phyloP scores from a whole-genome alignment of 257 asterid genomes.

The Solanum pimpinellifolium region DNA sequence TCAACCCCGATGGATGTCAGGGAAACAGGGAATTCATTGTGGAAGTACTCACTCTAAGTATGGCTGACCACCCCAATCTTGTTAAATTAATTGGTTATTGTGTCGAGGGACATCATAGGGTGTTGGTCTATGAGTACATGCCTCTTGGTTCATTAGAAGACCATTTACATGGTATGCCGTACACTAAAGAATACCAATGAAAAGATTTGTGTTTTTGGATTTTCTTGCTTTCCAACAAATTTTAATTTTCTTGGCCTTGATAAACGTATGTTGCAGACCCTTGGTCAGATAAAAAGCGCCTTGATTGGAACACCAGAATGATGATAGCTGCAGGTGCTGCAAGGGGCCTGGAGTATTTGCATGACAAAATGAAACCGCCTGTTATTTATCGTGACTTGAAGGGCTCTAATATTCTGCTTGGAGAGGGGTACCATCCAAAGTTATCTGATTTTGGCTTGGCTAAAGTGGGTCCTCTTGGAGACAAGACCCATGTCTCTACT shows the following conservation, averaged over 20 bases:
- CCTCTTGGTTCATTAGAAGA: slow-evolving; percentile 70
- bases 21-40: slow-evolving; percentile 61
- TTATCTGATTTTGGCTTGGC: slow-evolving; percentile 87
- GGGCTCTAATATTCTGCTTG: slow-evolving; percentile 66
- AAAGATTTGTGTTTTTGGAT: not conserved
- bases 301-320: slow-evolving; percentile 75
- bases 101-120: slow-evolving; percentile 59
- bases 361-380: slow-evolving; percentile 58
- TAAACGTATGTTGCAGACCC: slow-evolving; percentile 16
- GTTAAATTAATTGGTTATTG: slow-evolving; percentile 64
- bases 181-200: not conserved
- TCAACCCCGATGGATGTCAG: slow-evolving; percentile 56
- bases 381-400: slow-evolving; percentile 73
- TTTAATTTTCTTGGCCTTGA: not conserved
- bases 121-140: slow-evolving; percentile 77
- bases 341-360: slow-evolving; percentile 70
- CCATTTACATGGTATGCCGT: slow-evolving; percentile 50
- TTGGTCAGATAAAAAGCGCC: slow-evolving; percentile 11
- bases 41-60: slow-evolving; percentile 49
- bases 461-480: slow-evolving; percentile 66
- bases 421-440: slow-evolving; percentile 54
- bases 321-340: slow-evolving; percentile 83
- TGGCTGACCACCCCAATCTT: slow-evolving; percentile 62
- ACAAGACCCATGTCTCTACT: slow-evolving; percentile 66
- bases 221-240: not conserved